Evolutionary conservation across 1,139 yeast genomes (phyloP).

Genomic region (Saccharomyces hybrid): DNA sequence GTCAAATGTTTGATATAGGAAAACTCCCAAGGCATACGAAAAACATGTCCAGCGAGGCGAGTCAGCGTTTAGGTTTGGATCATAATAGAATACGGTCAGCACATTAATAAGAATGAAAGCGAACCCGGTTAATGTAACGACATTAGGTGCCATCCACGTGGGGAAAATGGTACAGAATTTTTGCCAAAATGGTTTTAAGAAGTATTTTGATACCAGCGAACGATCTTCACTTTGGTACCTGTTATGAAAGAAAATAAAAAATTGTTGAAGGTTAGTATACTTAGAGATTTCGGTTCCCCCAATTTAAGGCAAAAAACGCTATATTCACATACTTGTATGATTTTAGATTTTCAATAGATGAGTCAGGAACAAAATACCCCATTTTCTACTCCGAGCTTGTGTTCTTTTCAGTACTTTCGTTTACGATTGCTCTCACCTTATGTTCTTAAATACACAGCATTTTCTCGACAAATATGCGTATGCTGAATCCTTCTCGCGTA

Average conservation of each 20-base stretch:
- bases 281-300: background rate
- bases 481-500: background rate
- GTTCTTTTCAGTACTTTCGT: background rate
- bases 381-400: constrained; percentile 30
- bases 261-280: constrained; percentile 1
- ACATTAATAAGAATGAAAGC: constrained; percentile 59
- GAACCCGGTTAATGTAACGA: constrained; percentile 77
- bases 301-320: background rate
- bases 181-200: constrained; percentile 68
- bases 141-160: constrained; percentile 76
- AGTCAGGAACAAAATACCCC: constrained; percentile 65
- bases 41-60: constrained; percentile 75
- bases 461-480: background rate
- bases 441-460: background rate
- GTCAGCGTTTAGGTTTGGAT: constrained; percentile 52
- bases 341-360: constrained; percentile 54
- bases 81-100: constrained; percentile 56
- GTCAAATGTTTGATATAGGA: constrained; percentile 90
- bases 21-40: constrained; percentile 73
- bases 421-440: background rate
- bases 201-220: constrained; percentile 62
- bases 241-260: constrained; percentile 3
- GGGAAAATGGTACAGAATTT: constrained; percentile 70
- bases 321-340: constrained; percentile 49
- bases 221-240: constrained; percentile 69